A percentile compares a stretch with the other conserved stretches of the same genome.
These are phyloP conservation scores for Fusarium metavorans DNA, from an alignment of 2,329 filamentous ascomycete genomes.

Conservation along the genomic window DNA sequence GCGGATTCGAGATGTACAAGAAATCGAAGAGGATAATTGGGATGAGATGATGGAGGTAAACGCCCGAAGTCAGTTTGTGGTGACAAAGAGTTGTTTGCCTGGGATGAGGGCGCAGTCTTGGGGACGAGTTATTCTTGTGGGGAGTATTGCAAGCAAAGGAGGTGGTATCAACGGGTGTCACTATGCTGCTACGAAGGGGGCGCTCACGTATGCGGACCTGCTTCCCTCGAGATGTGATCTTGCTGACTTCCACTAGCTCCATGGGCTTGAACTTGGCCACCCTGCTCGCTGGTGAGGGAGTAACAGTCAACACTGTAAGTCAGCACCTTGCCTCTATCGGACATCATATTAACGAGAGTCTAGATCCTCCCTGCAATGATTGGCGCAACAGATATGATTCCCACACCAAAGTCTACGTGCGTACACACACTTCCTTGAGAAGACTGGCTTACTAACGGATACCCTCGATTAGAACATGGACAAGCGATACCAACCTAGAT, in stretches of 20 bases:
- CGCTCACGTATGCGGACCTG: conserved; percentile 32
- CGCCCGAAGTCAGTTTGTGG: conserved; percentile 50
- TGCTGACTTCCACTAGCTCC: conserved; percentile 38
- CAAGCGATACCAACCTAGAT: conserved; percentile 47
- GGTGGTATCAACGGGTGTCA: conserved; percentile 52
- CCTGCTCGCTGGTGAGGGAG: conserved; percentile 47
- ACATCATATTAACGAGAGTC: background rate
- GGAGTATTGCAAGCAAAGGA: conserved; percentile 50
- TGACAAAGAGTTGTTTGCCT: conserved; percentile 48
- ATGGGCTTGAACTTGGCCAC: conserved; percentile 52
- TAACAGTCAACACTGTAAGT: conserved; percentile 51
- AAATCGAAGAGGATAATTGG: conserved; percentile 53
- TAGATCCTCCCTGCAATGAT: conserved; percentile 52
- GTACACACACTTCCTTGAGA: background rate
- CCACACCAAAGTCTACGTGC: conserved; percentile 48
- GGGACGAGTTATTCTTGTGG: conserved; percentile 49
- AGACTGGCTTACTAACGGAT: background rate
- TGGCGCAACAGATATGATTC: conserved; percentile 52
- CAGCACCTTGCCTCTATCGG: background rate
- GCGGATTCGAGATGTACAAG: conserved; percentile 48
- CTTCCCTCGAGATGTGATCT: rapidly evolving
- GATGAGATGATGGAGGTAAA: conserved; percentile 52
- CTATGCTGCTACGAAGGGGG: conserved; percentile 51
- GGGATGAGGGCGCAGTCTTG: conserved; percentile 49
- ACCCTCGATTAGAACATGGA: conserved; percentile 44